These are phyloP conservation scores for Mycena latifolia DNA, from an alignment of 768 basidiomycete genomes.

Conservation along the genomic window DNA sequence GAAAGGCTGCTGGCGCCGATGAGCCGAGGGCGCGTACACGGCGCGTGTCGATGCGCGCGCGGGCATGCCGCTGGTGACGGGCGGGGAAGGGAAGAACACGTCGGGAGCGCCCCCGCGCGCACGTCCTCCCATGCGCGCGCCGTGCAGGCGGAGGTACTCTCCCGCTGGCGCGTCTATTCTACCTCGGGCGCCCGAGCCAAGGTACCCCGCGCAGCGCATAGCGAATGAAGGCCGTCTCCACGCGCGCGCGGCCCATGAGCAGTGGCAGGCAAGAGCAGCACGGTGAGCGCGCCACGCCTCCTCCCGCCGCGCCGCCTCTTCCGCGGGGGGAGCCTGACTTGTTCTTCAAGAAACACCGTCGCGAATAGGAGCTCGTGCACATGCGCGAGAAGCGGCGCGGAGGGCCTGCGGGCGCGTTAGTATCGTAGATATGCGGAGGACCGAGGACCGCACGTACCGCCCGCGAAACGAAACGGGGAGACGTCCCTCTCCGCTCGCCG, in stretches of 20 bases:
- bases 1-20: slow-evolving; percentile 50
- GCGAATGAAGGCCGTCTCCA: slow-evolving; percentile 86
- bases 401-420: background rate
- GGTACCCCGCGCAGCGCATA: slow-evolving; percentile 71
- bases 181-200: slow-evolving; percentile 67
- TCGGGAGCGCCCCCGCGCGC: slow-evolving; percentile 64
- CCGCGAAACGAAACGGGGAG: slow-evolving; percentile 26
- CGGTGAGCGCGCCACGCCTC: slow-evolving; percentile 69
- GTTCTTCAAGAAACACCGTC: slow-evolving; percentile 74
- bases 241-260: slow-evolving; percentile 63
- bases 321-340: slow-evolving; percentile 29
- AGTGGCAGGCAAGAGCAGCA: slow-evolving; percentile 73
- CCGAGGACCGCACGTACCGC: slow-evolving; percentile 1
- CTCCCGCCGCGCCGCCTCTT: slow-evolving; percentile 32
- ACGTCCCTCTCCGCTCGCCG: slow-evolving; percentile 53
- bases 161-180: slow-evolving; percentile 52
- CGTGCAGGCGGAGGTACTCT: slow-evolving; percentile 74
- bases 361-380: slow-evolving; percentile 86
- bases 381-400: slow-evolving; percentile 45
- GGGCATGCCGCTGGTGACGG: slow-evolving; percentile 47
- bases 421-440: background rate
- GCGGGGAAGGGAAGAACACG: slow-evolving; percentile 45
- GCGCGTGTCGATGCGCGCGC: slow-evolving; percentile 66
- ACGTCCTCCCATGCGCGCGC: slow-evolving; percentile 71
- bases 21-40: slow-evolving; percentile 62